Percentiles rank a stretch among this genome's conserved stretches.
These are phyloP conservation scores for Barnettozyma salicaria DNA, from an alignment of 805 yeast species.

Conservation along the genomic window DNA sequence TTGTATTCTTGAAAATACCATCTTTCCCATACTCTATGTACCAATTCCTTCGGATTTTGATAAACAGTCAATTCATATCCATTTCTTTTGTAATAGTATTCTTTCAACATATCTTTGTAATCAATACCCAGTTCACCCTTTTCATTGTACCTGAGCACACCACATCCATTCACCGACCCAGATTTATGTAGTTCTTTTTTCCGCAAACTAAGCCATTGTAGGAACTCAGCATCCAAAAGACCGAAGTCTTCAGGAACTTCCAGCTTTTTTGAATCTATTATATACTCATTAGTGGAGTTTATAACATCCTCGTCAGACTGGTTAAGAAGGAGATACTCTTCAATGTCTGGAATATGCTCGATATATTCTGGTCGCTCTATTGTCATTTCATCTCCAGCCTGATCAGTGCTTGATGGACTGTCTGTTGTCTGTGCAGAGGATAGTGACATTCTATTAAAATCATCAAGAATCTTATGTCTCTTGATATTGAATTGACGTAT, in stretches of 20 bases:
- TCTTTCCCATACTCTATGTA: constrained; percentile 22
- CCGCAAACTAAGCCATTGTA: constrained; percentile 1
- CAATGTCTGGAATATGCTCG: constrained; percentile 15
- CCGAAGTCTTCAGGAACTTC: constrained; percentile 1
- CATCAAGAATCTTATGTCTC: constrained; percentile 27
- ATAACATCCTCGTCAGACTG: constrained; percentile 17
- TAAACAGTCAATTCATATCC: constrained; percentile 5
- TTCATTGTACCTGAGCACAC: neutral
- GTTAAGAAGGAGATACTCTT: constrained; percentile 14
- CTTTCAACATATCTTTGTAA: constrained; percentile 4
- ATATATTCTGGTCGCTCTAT: neutral
- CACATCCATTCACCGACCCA: neutral
- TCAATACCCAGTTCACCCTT: neutral
- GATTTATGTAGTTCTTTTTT: neutral
- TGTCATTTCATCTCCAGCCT: constrained; percentile 2
- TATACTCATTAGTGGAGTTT: constrained; percentile 7
- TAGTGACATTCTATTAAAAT: constrained; percentile 28
- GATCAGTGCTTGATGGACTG: neutral
- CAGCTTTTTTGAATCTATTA: neutral
- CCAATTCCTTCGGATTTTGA: neutral
- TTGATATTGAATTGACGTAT: constrained; percentile 28
- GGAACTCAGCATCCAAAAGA: constrained; percentile 1
- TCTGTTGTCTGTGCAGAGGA: neutral
- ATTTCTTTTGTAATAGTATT: constrained; percentile 7
- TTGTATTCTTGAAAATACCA: constrained; percentile 25